These are phyloP conservation scores for Penicillium sp. DNA, from an alignment of 2,329 filamentous ascomycete species.

Conservation along the genomic window DNA sequence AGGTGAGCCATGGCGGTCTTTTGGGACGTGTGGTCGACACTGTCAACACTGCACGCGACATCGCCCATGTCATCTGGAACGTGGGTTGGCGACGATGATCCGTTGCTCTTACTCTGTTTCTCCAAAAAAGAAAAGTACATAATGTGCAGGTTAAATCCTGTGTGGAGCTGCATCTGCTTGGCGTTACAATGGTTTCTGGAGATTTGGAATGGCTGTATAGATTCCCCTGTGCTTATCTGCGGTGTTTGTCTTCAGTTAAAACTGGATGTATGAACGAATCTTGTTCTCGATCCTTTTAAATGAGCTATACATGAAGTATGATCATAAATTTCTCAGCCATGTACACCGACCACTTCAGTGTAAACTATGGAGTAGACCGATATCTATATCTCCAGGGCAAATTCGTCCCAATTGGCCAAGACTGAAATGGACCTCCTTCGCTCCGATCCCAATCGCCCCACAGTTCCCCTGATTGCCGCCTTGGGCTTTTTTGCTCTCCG, in stretches of 20 bases:
- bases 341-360: too few relatives aligned
- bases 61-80: conserved; percentile 62
- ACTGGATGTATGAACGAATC: conserved; percentile 5
- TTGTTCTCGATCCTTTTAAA: background rate
- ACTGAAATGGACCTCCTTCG: conserved; percentile 1
- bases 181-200: conserved; percentile 2
- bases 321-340: too few relatives aligned
- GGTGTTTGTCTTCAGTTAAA: too few relatives aligned
- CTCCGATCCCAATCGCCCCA: conserved; percentile 2
- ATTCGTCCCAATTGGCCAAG: background rate
- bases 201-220: conserved; percentile 1
- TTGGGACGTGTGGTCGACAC: conserved; percentile 78
- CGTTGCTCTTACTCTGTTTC: too few relatives aligned
- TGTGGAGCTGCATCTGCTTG: conserved; percentile 4
- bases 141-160: background rate
- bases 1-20: conserved; percentile 57
- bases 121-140: too few relatives aligned
- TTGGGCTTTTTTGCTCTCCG: conserved; percentile 1
- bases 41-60: conserved; percentile 59
- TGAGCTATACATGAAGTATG: too few relatives aligned
- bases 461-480: conserved; percentile 2
- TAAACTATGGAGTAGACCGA: too few relatives aligned
- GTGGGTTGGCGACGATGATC: conserved; percentile 56
- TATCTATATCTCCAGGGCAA: too few relatives aligned
- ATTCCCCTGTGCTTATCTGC: too few relatives aligned